phyloP scores from a whole-genome alignment of 2,329 filamentous ascomycete genomes.

The Aspergillus sp. region DNA sequence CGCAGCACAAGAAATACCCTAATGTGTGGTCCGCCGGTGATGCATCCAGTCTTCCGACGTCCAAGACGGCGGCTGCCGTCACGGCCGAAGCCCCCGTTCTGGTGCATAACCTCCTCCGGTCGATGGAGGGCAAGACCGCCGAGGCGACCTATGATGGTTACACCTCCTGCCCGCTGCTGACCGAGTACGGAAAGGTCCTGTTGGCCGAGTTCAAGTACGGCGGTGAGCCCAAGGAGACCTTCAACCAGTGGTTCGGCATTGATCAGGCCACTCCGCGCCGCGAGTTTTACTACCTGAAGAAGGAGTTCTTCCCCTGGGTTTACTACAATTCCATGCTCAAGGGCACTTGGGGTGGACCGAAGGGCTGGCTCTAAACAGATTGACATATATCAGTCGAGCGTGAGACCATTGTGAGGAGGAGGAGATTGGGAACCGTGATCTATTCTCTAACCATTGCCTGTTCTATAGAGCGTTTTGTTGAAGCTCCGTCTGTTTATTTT shows the following conservation, averaged over 20 bases:
- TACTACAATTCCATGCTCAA: conserved; percentile 61
- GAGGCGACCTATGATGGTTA: conserved; percentile 54
- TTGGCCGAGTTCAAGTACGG: conserved; percentile 67
- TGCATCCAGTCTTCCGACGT: conserved; percentile 59
- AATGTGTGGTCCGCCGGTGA: conserved; percentile 63
- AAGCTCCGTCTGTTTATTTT: too few relatives aligned
- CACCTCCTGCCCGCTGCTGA: conserved; percentile 55
- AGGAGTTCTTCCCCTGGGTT: conserved; percentile 68
- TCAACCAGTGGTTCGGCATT: conserved; percentile 53
- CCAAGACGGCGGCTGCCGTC: conserved; percentile 56
- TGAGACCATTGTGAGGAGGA: too few relatives aligned
- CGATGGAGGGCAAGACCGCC: conserved; percentile 47
- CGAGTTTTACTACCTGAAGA: conserved; percentile 63
- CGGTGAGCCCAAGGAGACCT: conserved; percentile 63
- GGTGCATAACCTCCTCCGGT: conserved; percentile 48
- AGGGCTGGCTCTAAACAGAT: conserved; percentile 43
- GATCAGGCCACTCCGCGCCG: conserved; percentile 58
- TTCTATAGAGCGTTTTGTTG: too few relatives aligned
- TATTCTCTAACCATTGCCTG: too few relatives aligned
- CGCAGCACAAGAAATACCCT: conserved; percentile 53
- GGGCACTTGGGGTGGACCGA: conserved; percentile 62
- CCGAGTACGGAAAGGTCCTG: conserved; percentile 61
- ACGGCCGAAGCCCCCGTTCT: conserved; percentile 53
- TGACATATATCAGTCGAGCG: too few relatives aligned
- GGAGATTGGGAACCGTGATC: too few relatives aligned